Base-by-base conservation (phyloP, 371 early-diverging fungal species). In the Basidiobolus meristosporus region DNA sequence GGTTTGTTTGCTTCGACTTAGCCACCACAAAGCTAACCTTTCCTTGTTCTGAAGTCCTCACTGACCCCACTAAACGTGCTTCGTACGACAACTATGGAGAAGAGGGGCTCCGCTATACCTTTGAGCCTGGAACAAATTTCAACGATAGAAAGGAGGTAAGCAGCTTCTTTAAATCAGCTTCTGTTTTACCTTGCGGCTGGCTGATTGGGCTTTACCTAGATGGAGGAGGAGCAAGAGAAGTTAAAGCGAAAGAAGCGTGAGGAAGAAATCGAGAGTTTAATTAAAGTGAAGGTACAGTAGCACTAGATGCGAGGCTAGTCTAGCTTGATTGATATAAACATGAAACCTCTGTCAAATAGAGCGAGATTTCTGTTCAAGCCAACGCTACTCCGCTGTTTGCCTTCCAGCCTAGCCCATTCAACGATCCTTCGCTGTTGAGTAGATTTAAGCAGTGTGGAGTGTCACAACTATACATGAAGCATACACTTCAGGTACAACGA, bases 41-140 rank as follows among this genome's bases (percentile, higher is more conserved):
- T 5, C 9, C 26, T 26, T 26, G 7, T 12, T 33, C 3, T 20
- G 4, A 43, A 85, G 89, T 90, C 2, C 56, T 96, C 35, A 70
- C 68, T 31, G 77, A 95, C 56, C 70, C 80, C 2, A 67, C 65
- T 15, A 72, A 72, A 41, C 70, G 97, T 36, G 69, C 75, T 7
- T 73, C 85, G 22, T 98, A 98, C 53, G 96, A 99, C 54, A 69
- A 66, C 16, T 89, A 89, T 40, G 97, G 97, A 9, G 81, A 77
- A 43, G 73, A 85, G 43, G 96, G 87, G 10, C 47, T 90, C 10
- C 62, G 59, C 3, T 19, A 66, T 69, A 18, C 63, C 59, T 37
- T 77, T 74, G 79, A 87, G 84, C 22, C 60, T 92, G 3, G 82
- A 86, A 15, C 26, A 9, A 26, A 26, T 9, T 26, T 26, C 70